Base-by-base conservation (phyloP, 768 basidiomycete species). In the Kwoniella dejecticola region DNA sequence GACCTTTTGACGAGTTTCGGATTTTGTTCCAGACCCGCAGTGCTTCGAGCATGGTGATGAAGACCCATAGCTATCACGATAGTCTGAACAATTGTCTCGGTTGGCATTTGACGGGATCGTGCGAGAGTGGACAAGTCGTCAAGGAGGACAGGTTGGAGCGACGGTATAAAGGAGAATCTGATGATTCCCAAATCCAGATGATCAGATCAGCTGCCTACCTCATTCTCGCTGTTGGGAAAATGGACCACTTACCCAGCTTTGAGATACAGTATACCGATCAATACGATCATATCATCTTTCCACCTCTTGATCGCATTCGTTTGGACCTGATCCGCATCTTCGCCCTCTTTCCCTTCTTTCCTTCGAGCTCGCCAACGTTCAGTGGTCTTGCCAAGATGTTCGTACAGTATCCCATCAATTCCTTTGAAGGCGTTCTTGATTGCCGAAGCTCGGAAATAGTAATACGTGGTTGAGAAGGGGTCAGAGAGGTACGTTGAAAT, bases 361-460 rank as follows among this genome's bases (percentile, higher is more conserved):
- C 54, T 30, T 27, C 30, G 36, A 5, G 54, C 46, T 31, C 68
- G 60, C 70, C 72, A 87, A 40, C 82, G 78, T n/a, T 88, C 86
- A 57, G 89, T 75, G 1, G 85, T 83, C 77, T 87, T 89, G 44
- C 80, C 80, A 23, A 95, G 81, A 24, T 89, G 85, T 13, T 83
- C 87, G 27, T 84, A 84, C 62, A 98, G 81, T 74, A 98, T 99
- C 70, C 90, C 89, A 5, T 85, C 83, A 0, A 92, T 91, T 0
- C 90, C 89, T 52, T 90, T 87, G 79, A 93, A 99, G 0, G 92
- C 89, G 60, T 86, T 84, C 38, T 84, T 84, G 33, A 92, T 90
- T 70, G 91, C 94, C 12, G 98, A 82, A 1, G 95, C 90, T 29
- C 92, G 88, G 75, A 93, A 93, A 77, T 97, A 95, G 78, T 92